Base-by-base conservation (phyloP, 441 rosid species). In the Capsella rubella region DNA sequence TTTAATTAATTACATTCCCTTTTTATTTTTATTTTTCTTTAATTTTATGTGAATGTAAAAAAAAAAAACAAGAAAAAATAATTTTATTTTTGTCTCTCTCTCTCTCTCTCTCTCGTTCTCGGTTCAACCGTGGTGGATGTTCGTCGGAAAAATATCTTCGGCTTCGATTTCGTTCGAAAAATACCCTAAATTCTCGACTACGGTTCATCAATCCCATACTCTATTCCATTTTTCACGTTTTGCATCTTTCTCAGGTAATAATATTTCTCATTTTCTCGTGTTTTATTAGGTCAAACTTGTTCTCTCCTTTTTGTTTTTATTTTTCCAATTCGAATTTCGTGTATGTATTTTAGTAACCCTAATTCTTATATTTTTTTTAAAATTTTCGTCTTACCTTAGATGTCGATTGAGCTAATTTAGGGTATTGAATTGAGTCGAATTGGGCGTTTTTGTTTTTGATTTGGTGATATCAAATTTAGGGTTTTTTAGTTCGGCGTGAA, bases 341-440 rank as follows among this genome's bases (percentile, higher is more conserved):
- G 74, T 42, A 28, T 66, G 61, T 73, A 65, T 62, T 62, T 70
- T 81, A 65, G 75, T 78, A 89, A 84, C 90, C 86, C 88, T 89
- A 89, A 68, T 32, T 82, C 27, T 59, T 64, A 57, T 16, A 61
- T 1, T 6, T 70, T 76, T 52, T 77, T 12, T 29, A 25, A 45
- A 62, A 42, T 76, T 75, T 21, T 43, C 5, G 2, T 15, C 5
- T 14, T 62, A 42, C 43, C 31, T 37, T 64, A 37, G 66, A 67
- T 71, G 29, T 62, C 28, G 29, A 69, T 62, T 63, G 6, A 56
- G 76, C 16, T 58, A 13, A 35, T 58, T 77, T 64, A 71, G 68
- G 72, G 63, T 71, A 35, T 56, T 47, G 56, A 70, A 76, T 77
- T 51, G 3, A 55, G 35, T 63, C 21, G 8, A 72, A 53, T 72